Percentiles rank a stretch among this genome's conserved stretches.
These are phyloP conservation scores for Kappamyces sp. DNA, from an alignment of 192 early-diverging fungal genomes.

Conservation along the genomic window DNA sequence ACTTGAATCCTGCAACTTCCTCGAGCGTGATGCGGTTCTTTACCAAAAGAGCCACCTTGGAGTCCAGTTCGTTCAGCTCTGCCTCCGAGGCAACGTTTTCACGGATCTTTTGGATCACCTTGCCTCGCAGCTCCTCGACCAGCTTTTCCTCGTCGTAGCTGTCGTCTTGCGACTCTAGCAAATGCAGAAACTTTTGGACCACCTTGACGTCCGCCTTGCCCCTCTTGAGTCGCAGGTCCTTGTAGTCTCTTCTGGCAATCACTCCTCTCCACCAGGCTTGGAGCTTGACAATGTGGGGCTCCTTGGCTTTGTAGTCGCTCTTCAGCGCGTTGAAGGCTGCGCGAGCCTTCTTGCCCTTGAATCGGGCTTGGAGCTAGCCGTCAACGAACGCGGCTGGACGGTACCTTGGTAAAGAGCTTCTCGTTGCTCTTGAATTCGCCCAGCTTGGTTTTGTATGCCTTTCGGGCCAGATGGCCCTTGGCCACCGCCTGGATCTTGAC, in stretches of 20 bases:
- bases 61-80: constrained; percentile 81
- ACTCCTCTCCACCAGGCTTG: constrained; percentile 54
- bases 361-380: constrained; percentile 55
- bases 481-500: constrained; percentile 30
- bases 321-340: constrained; percentile 50
- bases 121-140: constrained; percentile 77
- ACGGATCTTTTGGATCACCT: constrained; percentile 80
- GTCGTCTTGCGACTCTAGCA: constrained; percentile 83
- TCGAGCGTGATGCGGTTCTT: constrained; percentile 94
- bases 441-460: constrained; percentile 25
- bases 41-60: constrained; percentile 93
- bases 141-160: constrained; percentile 90
- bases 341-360: constrained; percentile 59
- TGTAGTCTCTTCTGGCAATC: constrained; percentile 33
- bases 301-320: constrained; percentile 56
- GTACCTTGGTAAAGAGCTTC: constrained; percentile 35
- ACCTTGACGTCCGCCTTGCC: constrained; percentile 62
- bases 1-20: constrained; percentile 74
- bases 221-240: constrained; percentile 23
- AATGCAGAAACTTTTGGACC: constrained; percentile 78
- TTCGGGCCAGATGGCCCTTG: constrained; percentile 20
- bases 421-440: constrained; percentile 35
- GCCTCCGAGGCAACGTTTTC: constrained; percentile 77
- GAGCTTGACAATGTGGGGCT: constrained; percentile 72
- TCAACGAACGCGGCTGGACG: neutral